Base-by-base conservation (phyloP, 768 basidiomycete species). In the Psilocybe tampanensis region DNA sequence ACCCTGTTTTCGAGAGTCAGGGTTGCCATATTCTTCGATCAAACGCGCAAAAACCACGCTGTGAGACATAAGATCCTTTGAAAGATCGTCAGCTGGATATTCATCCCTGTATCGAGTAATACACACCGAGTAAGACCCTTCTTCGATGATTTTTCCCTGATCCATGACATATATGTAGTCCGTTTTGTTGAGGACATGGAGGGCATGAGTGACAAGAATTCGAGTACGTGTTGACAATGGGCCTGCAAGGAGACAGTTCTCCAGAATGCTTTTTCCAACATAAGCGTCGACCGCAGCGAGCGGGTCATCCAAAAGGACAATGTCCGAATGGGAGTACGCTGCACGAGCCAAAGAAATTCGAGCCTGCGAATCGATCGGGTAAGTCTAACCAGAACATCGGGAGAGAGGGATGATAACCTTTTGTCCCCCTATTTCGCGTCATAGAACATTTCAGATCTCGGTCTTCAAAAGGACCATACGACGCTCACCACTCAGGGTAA, bases 241-340 rank as follows among this genome's bases (percentile, higher is more conserved):
- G 0, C 85, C 81, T 18, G 67, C 67, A 18, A 83, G 70, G 5
- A 90, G 66, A 62, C 88, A 89, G 39, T 86, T 73, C 18, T 89
- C 82, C 3, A 90, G 62, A 48, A 90, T 82, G 24, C 77, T 76
- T 60, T 85, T 85, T 9, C 88, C 86, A 4, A 92, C 90, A 61
- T 89, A 85, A 0, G 89, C 83, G 60, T 93, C 91, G 8, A 93
- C 86, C 0, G 91, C 90, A 33, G 86, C 85, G 32, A 94, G 80
- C 15, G 92, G 88, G 66, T 95, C 92, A 64, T 95, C 92, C 24
- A 94, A 78, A 13, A 94, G 80, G 41, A 91, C 84, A 52, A 94
- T 79, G 55, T 92, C 88, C 1, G 88, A 79, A 0, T 79, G 72
- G 2, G 89, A 86, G 64, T 93, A 95, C 1, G 87, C 86, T 0